Base-by-base conservation (phyloP, 305 asterid genomes). In the Petunia hybrid region DNA sequence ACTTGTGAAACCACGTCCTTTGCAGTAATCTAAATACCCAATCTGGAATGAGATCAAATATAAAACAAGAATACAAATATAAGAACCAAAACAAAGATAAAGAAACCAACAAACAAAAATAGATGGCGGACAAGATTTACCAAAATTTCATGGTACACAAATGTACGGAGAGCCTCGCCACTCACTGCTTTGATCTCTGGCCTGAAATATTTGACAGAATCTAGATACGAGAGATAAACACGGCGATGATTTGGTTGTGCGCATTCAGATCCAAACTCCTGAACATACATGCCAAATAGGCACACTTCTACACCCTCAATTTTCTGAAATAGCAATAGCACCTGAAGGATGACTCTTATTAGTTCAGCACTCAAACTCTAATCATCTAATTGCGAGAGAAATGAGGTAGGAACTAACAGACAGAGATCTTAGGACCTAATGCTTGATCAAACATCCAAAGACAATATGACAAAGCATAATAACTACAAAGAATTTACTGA, bases 301-400 rank as follows among this genome's bases (percentile, higher is more conserved):
- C 99, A 95, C 68, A 95, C 99, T 91, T 95, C 99, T 22, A 95
- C 99, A 13, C 99, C 99, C 89, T 95, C 99, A 74, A 95, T 95
- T 85, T 91, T 92, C 89, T 95, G 99, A 83, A 95, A 95, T 84
- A 95, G 85, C 48, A 95, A 88, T 48, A 95, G 85, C 76, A 93
- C 98, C 99, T 95, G 93, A 61, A 86, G 83, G 83, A 87, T 61
- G 61, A 75, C 75, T 80, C 80, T 79, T 70, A 80, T 69, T 85
- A 83, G 74, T 71, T 38, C 79, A 79, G 60, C 73, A 64, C 46
- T 79, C 76, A 65, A 46, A 79, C 61, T 55, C 35, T 71, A 41
- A 71, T 71, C 77, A 48, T 43, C 62, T 48, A 71, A 71, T 71
- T 48, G 77, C 61, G 48, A 48, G 77, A 71, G 45, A 71, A 46